A percentile compares a stretch with the other conserved stretches of the same genome.
These are phyloP conservation scores for Phaeosphaeria sp. DNA, from an alignment of 2,329 filamentous ascomycete species.

Conservation along the genomic window DNA sequence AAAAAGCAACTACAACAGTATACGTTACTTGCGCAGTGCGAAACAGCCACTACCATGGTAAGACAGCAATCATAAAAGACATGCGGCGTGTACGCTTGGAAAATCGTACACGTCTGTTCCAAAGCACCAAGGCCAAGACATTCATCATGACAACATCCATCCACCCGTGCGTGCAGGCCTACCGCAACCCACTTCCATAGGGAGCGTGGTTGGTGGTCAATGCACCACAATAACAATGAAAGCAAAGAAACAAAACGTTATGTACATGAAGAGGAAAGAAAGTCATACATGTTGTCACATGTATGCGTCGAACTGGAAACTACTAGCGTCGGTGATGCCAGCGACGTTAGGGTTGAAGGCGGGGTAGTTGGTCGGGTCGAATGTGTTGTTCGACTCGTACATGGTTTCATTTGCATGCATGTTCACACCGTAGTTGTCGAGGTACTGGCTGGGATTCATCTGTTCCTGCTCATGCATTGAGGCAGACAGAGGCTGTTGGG, in stretches of 20 bases:
- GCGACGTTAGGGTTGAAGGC: slow-evolving; percentile 23
- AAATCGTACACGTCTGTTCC: slow-evolving; percentile 1
- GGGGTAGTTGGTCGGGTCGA: slow-evolving; percentile 23
- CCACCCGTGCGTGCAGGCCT: slow-evolving; percentile 29
- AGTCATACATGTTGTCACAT: slow-evolving; percentile 13
- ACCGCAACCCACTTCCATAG: slow-evolving; percentile 25
- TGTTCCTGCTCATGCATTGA: slow-evolving; percentile 14
- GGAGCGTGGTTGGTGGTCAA: slow-evolving; percentile 30
- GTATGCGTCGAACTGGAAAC: slow-evolving; percentile 40
- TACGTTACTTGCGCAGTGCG: not conserved
- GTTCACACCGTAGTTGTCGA: slow-evolving; percentile 26
- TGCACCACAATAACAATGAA: slow-evolving; percentile 22
- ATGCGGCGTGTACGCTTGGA: slow-evolving; percentile 1
- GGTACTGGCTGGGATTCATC: slow-evolving; percentile 22
- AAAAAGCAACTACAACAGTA: not conserved
- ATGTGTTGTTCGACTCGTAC: slow-evolving; percentile 8
- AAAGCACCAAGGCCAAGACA: not conserved
- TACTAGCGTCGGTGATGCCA: slow-evolving; percentile 15
- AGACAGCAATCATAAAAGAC: not conserved
- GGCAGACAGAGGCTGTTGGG: slow-evolving; percentile 14
- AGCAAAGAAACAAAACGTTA: slow-evolving; percentile 11
- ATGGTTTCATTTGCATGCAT: slow-evolving; percentile 29
- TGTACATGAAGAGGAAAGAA: slow-evolving; percentile 12
- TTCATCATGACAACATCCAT: slow-evolving; percentile 2
- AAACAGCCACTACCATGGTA: not conserved